Evolutionary conservation across 2,329 filamentous ascomycete genomes (phyloP).

Genomic region (Fusarium buharicum): DNA sequence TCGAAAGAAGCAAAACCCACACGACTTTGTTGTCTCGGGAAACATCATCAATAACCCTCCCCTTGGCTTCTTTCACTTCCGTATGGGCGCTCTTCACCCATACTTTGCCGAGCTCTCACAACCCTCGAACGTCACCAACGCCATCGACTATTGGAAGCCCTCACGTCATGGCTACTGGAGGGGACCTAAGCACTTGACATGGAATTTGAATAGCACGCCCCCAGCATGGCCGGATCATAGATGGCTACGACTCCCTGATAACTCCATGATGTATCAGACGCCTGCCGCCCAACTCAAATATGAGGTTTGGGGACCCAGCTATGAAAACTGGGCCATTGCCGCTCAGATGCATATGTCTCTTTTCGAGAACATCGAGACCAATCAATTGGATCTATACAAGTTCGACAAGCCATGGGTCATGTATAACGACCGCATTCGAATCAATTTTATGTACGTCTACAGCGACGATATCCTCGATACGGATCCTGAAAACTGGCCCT

Average conservation of each 20-base stretch:
- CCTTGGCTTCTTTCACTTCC: slow-evolving; percentile 34
- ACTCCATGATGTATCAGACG: slow-evolving; percentile 23
- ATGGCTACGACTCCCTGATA: slow-evolving; percentile 28
- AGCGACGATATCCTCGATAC: slow-evolving; percentile 31
- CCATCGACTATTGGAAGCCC: slow-evolving; percentile 29
- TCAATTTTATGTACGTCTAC: slow-evolving; percentile 38
- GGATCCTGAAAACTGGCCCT: slow-evolving; percentile 13
- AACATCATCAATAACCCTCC: slow-evolving; percentile 40
- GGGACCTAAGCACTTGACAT: slow-evolving; percentile 15
- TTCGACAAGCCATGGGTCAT: slow-evolving; percentile 34
- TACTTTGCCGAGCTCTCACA: slow-evolving; percentile 26
- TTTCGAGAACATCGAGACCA: slow-evolving; percentile 35
- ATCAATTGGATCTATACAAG: slow-evolving; percentile 29
- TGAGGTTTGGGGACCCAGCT: slow-evolving; percentile 29
- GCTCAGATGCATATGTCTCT: slow-evolving; percentile 36
- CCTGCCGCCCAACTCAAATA: slow-evolving; percentile 27
- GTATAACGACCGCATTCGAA: slow-evolving; percentile 31
- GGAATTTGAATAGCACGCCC: slow-evolving; percentile 8
- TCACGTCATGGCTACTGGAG: slow-evolving; percentile 27
- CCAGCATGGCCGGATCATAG: slow-evolving; percentile 8
- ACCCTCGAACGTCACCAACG: slow-evolving; percentile 5
- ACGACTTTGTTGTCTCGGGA: slow-evolving; percentile 31
- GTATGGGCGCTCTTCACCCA: slow-evolving; percentile 34
- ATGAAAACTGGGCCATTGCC: slow-evolving; percentile 33
- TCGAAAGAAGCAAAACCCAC: slow-evolving; percentile 22